Evolutionary conservation across 2,329 filamentous ascomycete species (phyloP), one percentile per base, ranked within the genome.

Genomic region (Clonostachys rosea): DNA sequence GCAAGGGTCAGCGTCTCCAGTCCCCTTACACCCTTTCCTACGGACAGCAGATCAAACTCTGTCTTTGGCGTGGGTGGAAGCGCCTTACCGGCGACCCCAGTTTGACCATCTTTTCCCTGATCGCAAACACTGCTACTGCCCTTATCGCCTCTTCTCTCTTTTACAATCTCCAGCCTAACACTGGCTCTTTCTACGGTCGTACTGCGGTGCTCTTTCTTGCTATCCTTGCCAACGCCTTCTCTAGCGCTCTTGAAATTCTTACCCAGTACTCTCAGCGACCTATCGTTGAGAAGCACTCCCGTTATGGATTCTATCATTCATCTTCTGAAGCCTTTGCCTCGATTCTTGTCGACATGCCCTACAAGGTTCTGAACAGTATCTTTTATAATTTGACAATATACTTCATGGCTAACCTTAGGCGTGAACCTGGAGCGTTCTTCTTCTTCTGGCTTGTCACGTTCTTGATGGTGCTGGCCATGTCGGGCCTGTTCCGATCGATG

Each of bases 391-490:
- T 73, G n/a, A 66, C 70, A 20, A 57, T 75, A n/a, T 76, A 76
- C 52, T 76, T 76, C 54, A 74, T 75, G 71, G 66, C 69, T 3
- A 64, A 70, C 9, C 58, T 76, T 1, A 64, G 67, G 14, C 62
- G 70, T 20, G 67, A 70, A 20, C 61, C 73, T 5, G 71, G 70
- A 2, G 55, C 64, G 3, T 76, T 74, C 59, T 76, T 75, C 58
- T 74, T 68, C 55, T 76, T 70, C 56, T 56, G 67, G 12, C 50
- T 76, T 0, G 59, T 75, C 30, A 67, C 69, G 4, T 71, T 84
- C 59, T 62, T 74, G 37, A 74, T 75, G 24, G 83, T 79, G 0
- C 59, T 86, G 50, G 73, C 74, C 47, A 85, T 86, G 82, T 83
- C 78, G 43, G 83, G 83, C 70, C 66, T 86, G 49, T 86, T 86